Evolutionary conservation across 2,329 filamentous ascomycete species (phyloP).

Genomic region (Cordyceps tenuipes): DNA sequence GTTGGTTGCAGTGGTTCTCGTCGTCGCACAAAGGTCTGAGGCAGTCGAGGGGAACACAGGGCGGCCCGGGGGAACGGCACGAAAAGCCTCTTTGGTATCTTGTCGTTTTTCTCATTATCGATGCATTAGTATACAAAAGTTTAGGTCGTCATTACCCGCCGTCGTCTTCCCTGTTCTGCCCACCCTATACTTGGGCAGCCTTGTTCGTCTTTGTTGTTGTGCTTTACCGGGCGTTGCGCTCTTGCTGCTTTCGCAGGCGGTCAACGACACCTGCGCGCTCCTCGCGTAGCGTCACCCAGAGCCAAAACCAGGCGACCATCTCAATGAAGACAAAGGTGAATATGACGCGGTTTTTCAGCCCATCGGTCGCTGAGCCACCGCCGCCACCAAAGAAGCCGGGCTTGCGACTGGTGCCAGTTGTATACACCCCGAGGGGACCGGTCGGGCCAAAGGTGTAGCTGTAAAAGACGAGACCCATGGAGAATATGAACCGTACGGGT

Average conservation of each 20-base stretch:
- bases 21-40: background rate
- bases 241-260: slow-evolving; percentile 28
- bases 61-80: background rate
- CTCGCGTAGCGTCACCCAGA: slow-evolving; percentile 61
- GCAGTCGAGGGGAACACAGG: background rate
- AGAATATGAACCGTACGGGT: slow-evolving; percentile 56
- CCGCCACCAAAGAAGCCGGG: slow-evolving; percentile 25
- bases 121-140: background rate
- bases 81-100: background rate
- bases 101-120: background rate
- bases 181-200: background rate
- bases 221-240: background rate
- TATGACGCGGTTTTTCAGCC: slow-evolving; percentile 73
- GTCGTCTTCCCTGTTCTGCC: background rate
- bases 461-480: slow-evolving; percentile 55
- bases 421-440: slow-evolving; percentile 37
- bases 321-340: slow-evolving; percentile 83
- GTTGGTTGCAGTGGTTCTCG: background rate
- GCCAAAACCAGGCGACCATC: slow-evolving; percentile 82
- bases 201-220: background rate
- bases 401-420: slow-evolving; percentile 21
- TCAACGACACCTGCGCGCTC: slow-evolving; percentile 41
- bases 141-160: background rate
- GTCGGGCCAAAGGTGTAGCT: slow-evolving; percentile 51
- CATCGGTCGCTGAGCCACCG: slow-evolving; percentile 48